Evolutionary conservation across 495 filamentous ascomycete genomes (phyloP).

Genomic region (Neurospora tetraspora): DNA sequence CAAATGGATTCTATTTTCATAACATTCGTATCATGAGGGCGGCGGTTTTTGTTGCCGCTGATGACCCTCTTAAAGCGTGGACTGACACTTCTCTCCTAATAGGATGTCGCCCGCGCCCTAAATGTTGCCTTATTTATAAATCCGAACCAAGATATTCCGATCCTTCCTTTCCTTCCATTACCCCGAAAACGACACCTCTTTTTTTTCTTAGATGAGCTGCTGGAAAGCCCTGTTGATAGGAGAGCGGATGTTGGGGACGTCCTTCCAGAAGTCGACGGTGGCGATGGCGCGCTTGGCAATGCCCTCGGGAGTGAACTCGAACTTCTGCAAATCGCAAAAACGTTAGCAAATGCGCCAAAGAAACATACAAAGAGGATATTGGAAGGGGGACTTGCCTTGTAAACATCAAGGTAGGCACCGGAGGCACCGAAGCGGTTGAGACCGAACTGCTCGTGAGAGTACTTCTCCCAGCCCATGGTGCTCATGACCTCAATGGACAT

Average conservation of each 20-base stretch:
- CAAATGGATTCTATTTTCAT: neutral
- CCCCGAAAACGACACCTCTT: neutral
- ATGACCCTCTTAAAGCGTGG: neutral
- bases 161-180: neutral
- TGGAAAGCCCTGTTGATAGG: conserved; percentile 91
- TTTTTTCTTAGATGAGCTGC: conserved; percentile 59
- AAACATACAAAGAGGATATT: neutral
- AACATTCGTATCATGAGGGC: neutral
- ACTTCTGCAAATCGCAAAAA: conserved; percentile 54
- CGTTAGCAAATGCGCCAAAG: conserved; percentile 4
- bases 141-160: neutral
- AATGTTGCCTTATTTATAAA: neutral
- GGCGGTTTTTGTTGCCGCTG: neutral
- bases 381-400: conserved; percentile 54
- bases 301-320: conserved; percentile 96
- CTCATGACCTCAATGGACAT: conserved; percentile 91
- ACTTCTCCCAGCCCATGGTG: conserved; percentile 93
- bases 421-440: conserved; percentile 97
- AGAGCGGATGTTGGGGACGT: conserved; percentile 73
- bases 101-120: neutral
- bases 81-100: neutral
- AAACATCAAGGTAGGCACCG: conserved; percentile 95
- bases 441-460: conserved; percentile 97
- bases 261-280: conserved; percentile 97
- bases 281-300: conserved; percentile 86